These are phyloP conservation scores for Pulveroboletus sp. DNA, from an alignment of 768 basidiomycete species.

Conservation along the genomic window DNA sequence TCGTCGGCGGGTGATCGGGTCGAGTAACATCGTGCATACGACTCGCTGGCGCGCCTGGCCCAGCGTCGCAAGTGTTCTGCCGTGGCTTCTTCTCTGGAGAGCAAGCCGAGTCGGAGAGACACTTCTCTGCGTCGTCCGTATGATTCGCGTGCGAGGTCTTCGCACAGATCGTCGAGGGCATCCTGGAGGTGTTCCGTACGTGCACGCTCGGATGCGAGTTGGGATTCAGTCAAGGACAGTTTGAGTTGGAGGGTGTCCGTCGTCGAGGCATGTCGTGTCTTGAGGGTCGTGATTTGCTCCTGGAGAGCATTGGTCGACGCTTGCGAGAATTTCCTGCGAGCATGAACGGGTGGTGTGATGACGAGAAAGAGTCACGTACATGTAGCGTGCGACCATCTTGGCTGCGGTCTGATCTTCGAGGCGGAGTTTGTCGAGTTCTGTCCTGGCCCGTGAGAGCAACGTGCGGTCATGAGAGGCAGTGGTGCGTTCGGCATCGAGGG, in stretches of 20 bases:
- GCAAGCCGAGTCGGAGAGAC: slow-evolving; percentile 56
- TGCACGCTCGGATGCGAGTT: slow-evolving; percentile 42
- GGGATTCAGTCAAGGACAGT: slow-evolving; percentile 41
- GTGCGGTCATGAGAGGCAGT: slow-evolving; percentile 40
- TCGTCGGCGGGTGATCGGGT: slow-evolving; percentile 1
- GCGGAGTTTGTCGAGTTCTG: slow-evolving; percentile 53
- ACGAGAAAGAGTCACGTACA: slow-evolving; percentile 45
- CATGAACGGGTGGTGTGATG: slow-evolving; percentile 1
- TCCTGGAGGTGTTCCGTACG: slow-evolving; percentile 50
- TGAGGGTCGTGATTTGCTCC: slow-evolving; percentile 53
- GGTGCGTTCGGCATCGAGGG: slow-evolving; percentile 46
- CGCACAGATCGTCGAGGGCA: slow-evolving; percentile 67
- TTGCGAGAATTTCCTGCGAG: slow-evolving; percentile 78
- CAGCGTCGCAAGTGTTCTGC: slow-evolving; percentile 55
- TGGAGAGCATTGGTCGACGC: slow-evolving; percentile 66
- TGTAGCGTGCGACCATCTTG: slow-evolving; percentile 83
- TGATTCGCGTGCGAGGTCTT: slow-evolving; percentile 66
- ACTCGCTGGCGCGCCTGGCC: slow-evolving; percentile 51
- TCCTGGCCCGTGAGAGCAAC: slow-evolving; percentile 44
- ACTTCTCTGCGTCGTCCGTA: slow-evolving; percentile 75
- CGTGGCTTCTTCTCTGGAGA: slow-evolving; percentile 62
- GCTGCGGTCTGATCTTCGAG: slow-evolving; percentile 74
- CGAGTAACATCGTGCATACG: slow-evolving; percentile 26
- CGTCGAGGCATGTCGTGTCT: slow-evolving; percentile 61
- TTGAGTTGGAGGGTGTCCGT: slow-evolving; percentile 53